Percentiles rank a stretch among this genome's conserved stretches.
phyloP scores from a whole-genome alignment of 2,329 filamentous ascomycete genomes.

The Neofusicoccum cordaticola region DNA sequence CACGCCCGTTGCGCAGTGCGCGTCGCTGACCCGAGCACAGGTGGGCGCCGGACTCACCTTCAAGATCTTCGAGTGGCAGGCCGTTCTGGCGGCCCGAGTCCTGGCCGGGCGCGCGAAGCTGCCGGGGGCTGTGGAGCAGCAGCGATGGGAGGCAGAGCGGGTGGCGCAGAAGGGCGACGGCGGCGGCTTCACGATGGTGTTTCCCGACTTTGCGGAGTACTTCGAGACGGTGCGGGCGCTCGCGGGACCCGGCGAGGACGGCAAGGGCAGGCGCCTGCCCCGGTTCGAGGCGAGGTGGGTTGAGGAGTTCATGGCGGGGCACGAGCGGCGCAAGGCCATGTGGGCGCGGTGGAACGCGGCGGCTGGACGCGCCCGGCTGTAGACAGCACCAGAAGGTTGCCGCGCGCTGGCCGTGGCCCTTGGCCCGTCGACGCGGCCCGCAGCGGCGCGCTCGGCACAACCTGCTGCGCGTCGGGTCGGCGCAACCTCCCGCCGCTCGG shows the following conservation, averaged over 20 bases:
- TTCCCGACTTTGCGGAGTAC: constrained; percentile 63
- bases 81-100: constrained; percentile 59
- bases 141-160: constrained; percentile 57
- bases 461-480: not conserved
- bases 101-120: constrained; percentile 54
- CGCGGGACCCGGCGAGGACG: constrained; percentile 44
- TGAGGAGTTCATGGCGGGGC: constrained; percentile 52
- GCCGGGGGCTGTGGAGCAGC: constrained; percentile 50
- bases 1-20: not conserved
- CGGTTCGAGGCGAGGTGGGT: constrained; percentile 49
- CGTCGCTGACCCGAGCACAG: constrained; percentile 26
- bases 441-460: too few species aligned
- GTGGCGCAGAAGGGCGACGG: constrained; percentile 57
- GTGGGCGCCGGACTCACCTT: constrained; percentile 57
- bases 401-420: too few species aligned
- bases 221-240: constrained; percentile 56
- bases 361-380: constrained; percentile 22
- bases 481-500: not conserved
- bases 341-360: constrained; percentile 53
- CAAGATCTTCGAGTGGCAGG: constrained; percentile 68
- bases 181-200: constrained; percentile 54
- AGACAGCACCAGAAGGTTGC: not conserved
- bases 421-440: too few species aligned
- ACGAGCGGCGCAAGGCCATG: constrained; percentile 57
- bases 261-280: constrained; percentile 44